Evolutionary conservation across 352 stramenopile species (phyloP), one percentile per base, ranked within the genome.

Genomic region (Globisporangium abappressorium): DNA sequence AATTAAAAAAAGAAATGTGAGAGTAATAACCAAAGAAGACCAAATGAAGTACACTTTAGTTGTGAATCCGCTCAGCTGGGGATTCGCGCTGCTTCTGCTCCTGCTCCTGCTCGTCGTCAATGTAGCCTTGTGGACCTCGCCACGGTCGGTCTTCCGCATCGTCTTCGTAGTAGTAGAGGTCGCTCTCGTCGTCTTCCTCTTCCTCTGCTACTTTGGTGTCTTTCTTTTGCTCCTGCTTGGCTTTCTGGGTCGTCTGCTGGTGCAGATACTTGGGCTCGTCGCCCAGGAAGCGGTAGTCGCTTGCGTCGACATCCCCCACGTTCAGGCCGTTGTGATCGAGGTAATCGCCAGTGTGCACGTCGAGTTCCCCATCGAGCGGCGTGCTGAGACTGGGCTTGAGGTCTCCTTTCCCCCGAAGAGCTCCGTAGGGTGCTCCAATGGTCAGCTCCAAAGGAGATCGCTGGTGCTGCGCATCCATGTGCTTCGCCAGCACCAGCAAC

Each of bases 251-350:
- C 41, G 20, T 51, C 3, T 56, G 34, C 30, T 55, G 24, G 5
- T 8, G 43, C 1, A 3, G 11, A n/a, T 51, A 22, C 18, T 22
- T 51, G 18, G 43, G 6, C 18, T 51, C 43, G 43, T 12, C 43
- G 18, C 18, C 18, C 15, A 51, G 43, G 18, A 51, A 51, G 18
- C 18, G 43, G 41, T 49, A n/a, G 15, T 70, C 65, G 5, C 24
- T 65, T 33, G 57, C 57, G 57, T 70, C 65, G 18, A 49, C 24
- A 26, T 70, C 65, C 11, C 65, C 65, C 28, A 65, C 65, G 34
- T 47, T 43, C 11, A 38, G 57, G 14, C 20, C 24, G n/a, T 55
- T 26, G 12, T 28, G 36, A 15, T 38, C 43, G 49, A 22, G 41
- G 20, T 51, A 51, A 7, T 51, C 30, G 1, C 14, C 30, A 26